Base-by-base conservation (phyloP, 805 yeast species). In the Limtongia smithiae region DNA sequence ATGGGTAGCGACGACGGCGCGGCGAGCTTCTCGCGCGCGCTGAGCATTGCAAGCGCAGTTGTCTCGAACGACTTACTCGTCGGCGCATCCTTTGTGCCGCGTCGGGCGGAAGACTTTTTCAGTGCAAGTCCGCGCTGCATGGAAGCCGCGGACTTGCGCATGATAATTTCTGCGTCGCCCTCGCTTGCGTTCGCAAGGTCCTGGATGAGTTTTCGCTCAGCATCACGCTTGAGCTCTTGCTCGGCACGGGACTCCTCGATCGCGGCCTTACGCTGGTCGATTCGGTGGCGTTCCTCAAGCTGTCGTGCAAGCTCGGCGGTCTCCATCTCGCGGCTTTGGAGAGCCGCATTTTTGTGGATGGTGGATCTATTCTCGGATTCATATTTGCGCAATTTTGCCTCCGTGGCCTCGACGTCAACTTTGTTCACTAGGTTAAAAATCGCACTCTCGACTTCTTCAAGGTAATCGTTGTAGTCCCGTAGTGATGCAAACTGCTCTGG, bases 391-490 rank as follows among this genome's bases (percentile, higher is more conserved):
- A 82, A 76, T 47, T 75, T 75, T 48, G 86, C 71, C 50, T 78
- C 80, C 15, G 78, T 78, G 59, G 83, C 89, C 48, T 81, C 89
- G 17, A 77, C 76, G 59, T 89, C 88, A 2, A 83, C 73, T 14
- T 81, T 80, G 60, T 85, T 78, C 46, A 80, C 80, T 51, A 93
- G 66, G 54, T 85, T 88, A 70, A 82, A 89, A 0, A 91, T 79
- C 4, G 85, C 79, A 41, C 79, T 80, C 65, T 93, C 98, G 3
- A 90, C 77, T 52, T 81, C 81, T 61, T 93, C 98, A 46, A 93
- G 69, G 63, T 91, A 93, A 57, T 72, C 72, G 63, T 93, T 88
- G 68, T 75, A 90, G 25, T 74, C 84, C 3, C 74, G 71, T 20
- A 82, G 67, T 17, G 72, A 63, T 2, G 63, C 71, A 62, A 93